phyloP scores from a whole-genome alignment of 148 eudicot species.

The Vaccinium myrtillus region DNA sequence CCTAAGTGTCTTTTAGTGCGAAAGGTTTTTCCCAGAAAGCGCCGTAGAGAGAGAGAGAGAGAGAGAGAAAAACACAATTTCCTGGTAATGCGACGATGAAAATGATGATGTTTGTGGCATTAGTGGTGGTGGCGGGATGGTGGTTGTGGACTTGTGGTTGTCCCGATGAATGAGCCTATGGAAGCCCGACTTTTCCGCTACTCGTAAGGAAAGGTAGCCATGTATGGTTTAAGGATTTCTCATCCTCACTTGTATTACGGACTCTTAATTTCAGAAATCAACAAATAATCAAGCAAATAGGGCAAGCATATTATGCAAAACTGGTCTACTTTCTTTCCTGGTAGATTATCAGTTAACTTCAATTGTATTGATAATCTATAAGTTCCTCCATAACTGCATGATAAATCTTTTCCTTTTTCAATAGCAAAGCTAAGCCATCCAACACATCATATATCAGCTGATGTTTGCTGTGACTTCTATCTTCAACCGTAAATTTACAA shows the following conservation, averaged over 20 bases:
- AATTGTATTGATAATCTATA: neutral
- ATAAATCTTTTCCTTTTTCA: constrained; percentile 36
- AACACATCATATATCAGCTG: constrained; percentile 37
- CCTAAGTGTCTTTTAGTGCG: neutral
- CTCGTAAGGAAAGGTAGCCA: neutral
- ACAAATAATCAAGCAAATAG: neutral
- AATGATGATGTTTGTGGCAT: neutral
- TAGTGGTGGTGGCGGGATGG: neutral
- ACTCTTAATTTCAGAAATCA: neutral
- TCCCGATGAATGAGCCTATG: neutral
- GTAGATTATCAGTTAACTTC: neutral
- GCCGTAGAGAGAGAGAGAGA: neutral
- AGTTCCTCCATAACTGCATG: neutral
- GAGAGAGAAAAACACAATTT: neutral
- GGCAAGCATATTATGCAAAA: neutral
- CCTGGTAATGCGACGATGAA: neutral
- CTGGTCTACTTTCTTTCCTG: neutral
- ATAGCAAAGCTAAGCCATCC: constrained; percentile 37
- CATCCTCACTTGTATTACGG: neutral
- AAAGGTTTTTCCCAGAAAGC: neutral
- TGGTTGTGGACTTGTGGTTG: neutral
- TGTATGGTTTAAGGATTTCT: neutral
- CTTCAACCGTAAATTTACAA: constrained; percentile 56
- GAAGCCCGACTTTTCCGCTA: neutral
- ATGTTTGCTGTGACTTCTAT: constrained; percentile 44